Base-by-base conservation (phyloP, 148 eudicot genomes). In the Chenopodium berlandieri region DNA sequence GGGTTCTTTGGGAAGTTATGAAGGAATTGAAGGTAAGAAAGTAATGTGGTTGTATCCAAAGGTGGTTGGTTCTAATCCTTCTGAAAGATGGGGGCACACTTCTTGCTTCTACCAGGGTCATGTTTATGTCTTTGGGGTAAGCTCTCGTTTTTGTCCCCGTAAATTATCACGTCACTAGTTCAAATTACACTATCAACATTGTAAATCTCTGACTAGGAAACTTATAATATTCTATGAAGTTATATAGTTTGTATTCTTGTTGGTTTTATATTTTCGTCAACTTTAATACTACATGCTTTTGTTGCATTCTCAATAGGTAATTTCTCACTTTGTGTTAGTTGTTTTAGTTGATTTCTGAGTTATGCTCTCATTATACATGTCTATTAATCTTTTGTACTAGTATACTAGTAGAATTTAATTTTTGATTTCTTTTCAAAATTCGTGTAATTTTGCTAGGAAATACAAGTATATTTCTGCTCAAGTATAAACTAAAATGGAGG, bases 61-160 rank as follows among this genome's bases (percentile, higher is more conserved):
- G 81, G 74, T 89, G 22, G 79, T 84, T 82, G 92, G 92, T 76
- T 85, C 85, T 82, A 86, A 82, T 71, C 98, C 97, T 80, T 85
- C 97, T 86, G 93, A 92, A 84, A 90, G 98, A 93, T 95, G 98
- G 98, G 98, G 98, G 63, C 98, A 95, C 78, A 90, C 97, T 87
- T 85, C 97, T 81, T 92, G 91, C 86, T 91, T 86, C 76, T 93
- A 82, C 77, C 84, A 92, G 78, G 91, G 92, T 30, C 88, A 87
- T 70, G 85, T 95, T 82, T 93, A 93, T 87, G 86, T 95, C 32
- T 95, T 90, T 90, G 97, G 98, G 88, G 98, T 95, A 90, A 65
- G 80, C 9, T 64, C 54, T 71, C 66, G 19, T 14, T 64, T n/a
- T 23, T 1, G 13, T 14, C 44, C 7, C 31, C 58, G 2, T 67